These are phyloP conservation scores for Carex scoparia DNA, from an alignment of 176 grass and related monocot genomes.

Conservation along the genomic window DNA sequence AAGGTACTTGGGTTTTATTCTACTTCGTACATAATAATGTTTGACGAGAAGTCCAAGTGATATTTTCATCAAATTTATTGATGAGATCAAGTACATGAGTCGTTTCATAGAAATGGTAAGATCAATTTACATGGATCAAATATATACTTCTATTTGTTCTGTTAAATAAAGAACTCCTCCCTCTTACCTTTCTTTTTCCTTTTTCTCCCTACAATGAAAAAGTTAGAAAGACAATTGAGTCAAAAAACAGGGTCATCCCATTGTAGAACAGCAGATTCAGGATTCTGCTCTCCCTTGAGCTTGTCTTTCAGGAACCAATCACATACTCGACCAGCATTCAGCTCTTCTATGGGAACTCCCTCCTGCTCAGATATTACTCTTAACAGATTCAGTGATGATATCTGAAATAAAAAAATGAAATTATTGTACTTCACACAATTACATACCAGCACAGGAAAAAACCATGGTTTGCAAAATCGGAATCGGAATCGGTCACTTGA, in stretches of 20 bases:
- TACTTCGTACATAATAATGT: not conserved
- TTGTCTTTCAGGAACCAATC: conserved; percentile 99
- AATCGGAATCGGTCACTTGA: too few species aligned
- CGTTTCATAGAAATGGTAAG: not conserved
- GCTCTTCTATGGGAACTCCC: conserved; percentile 68
- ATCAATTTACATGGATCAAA: not conserved
- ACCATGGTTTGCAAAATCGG: not conserved
- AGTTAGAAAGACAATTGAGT: not conserved
- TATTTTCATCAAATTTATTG: not conserved
- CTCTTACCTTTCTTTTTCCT: not conserved
- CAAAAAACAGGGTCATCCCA: conserved; percentile 71
- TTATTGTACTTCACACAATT: not conserved
- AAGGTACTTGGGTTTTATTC: not conserved
- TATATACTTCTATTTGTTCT: not conserved
- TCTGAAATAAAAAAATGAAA: conserved; percentile 34
- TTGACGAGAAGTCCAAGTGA: not conserved
- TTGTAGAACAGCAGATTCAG: conserved; percentile 65
- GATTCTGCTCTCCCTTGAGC: conserved; percentile 67
- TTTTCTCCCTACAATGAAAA: not conserved
- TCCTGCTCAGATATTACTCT: conserved; percentile 90
- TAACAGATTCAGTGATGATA: conserved; percentile 87
- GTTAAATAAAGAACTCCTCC: not conserved
- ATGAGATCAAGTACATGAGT: not conserved
- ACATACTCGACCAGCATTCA: conserved; percentile 81
- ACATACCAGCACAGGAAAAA: not conserved